phyloP scores from a whole-genome alignment of 2,329 filamentous ascomycete genomes.

The Calonectria ilicicola region DNA sequence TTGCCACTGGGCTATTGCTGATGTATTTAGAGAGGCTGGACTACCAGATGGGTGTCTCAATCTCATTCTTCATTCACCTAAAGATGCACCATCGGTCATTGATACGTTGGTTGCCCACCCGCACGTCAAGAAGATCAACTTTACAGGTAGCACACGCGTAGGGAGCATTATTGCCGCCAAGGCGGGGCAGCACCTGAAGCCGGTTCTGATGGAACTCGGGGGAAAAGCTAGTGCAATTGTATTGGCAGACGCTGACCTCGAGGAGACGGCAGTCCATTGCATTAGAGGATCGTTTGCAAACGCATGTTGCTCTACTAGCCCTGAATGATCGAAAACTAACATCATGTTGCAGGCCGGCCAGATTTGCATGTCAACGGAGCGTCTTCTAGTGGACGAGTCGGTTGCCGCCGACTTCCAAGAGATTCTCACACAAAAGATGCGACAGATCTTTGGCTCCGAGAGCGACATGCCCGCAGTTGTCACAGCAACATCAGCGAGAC shows the following conservation, averaged over 20 bases:
- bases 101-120: constrained; percentile 74
- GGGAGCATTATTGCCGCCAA: constrained; percentile 77
- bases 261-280: constrained; percentile 75
- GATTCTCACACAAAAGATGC: constrained; percentile 1
- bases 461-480: constrained; percentile 13
- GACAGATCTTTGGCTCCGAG: constrained; percentile 11
- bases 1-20: constrained; percentile 70
- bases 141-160: constrained; percentile 81
- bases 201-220: constrained; percentile 82
- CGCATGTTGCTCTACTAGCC: not conserved
- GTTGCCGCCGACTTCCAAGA: constrained; percentile 14
- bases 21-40: constrained; percentile 77
- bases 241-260: constrained; percentile 81
- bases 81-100: constrained; percentile 75
- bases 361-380: constrained; percentile 81
- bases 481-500: constrained; percentile 12
- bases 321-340: not conserved
- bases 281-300: constrained; percentile 47
- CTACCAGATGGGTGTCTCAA: constrained; percentile 82
- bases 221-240: constrained; percentile 85
- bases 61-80: constrained; percentile 72
- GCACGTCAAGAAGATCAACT: constrained; percentile 82
- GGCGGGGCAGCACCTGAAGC: constrained; percentile 81
- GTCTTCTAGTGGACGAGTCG: constrained; percentile 23
- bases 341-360: constrained; percentile 64